These are phyloP conservation scores for Pythium volutum DNA, from an alignment of 352 stramenopile genomes.

Conservation along the genomic window DNA sequence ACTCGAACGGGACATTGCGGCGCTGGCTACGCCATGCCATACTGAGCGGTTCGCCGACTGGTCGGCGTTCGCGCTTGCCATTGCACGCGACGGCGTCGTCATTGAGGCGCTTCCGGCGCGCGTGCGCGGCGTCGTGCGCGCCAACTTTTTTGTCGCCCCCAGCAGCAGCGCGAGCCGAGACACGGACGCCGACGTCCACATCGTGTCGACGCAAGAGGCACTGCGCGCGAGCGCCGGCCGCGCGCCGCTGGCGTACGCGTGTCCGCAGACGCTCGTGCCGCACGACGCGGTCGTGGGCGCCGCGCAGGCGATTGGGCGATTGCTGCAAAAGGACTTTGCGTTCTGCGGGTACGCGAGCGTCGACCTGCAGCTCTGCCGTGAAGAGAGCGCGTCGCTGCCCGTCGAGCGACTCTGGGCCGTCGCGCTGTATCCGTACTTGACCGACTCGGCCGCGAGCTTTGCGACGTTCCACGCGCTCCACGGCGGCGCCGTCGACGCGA, in stretches of 20 bases:
- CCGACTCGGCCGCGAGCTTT: conserved; percentile 71
- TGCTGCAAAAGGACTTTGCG: conserved; percentile 33
- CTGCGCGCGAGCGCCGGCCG: conserved; percentile 31
- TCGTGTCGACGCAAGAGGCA: conserved; percentile 70
- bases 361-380: conserved; percentile 72
- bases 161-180: conserved; percentile 22
- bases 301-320: conserved; percentile 42
- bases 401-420: conserved; percentile 68
- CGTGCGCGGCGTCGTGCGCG: conserved; percentile 47
- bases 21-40: conserved; percentile 32
- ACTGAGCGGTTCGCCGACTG: conserved; percentile 64
- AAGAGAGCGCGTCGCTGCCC: conserved; percentile 26
- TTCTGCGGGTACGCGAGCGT: conserved; percentile 85
- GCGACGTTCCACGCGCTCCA: conserved; percentile 66
- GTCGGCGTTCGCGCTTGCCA: conserved; percentile 48
- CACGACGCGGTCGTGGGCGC: conserved; percentile 69
- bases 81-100: conserved; percentile 70
- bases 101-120: conserved; percentile 65
- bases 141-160: conserved; percentile 80
- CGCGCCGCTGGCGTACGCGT: conserved; percentile 52
- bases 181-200: conserved; percentile 39
- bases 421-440: conserved; percentile 73
- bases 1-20: conserved; percentile 38
- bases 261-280: conserved; percentile 77
- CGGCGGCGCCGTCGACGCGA: conserved; percentile 35